Evolutionary conservation across 768 basidiomycete genomes (phyloP).

Genomic region (Rickenella mellea): DNA sequence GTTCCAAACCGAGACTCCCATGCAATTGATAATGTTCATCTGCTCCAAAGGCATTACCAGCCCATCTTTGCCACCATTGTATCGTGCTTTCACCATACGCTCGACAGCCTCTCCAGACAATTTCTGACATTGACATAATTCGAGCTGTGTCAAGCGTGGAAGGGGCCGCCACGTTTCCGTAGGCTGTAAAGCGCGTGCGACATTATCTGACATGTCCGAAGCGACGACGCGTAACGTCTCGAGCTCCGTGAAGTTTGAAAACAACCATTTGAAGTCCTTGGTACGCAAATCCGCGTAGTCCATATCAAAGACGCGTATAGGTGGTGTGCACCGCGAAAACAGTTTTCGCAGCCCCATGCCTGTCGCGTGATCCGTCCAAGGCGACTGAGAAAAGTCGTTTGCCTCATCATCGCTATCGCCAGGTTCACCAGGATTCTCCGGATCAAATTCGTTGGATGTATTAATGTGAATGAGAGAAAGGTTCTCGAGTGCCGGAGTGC

Average conservation of each 20-base stretch:
- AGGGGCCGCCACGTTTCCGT: constrained; percentile 17
- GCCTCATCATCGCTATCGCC: constrained; percentile 74
- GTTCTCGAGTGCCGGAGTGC: constrained; percentile 47
- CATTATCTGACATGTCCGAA: constrained; percentile 73
- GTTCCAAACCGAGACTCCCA: no score
- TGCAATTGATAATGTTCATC: no score
- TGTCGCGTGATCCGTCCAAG: constrained; percentile 67
- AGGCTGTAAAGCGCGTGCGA: constrained; percentile 38
- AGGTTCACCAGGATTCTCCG: constrained; percentile 29
- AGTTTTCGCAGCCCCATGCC: constrained; percentile 72
- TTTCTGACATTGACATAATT: constrained; percentile 53
- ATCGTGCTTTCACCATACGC: constrained; percentile 40
- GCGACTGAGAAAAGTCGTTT: constrained; percentile 65
- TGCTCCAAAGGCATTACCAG: no score
- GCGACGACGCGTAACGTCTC: constrained; percentile 66
- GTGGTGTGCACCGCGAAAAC: constrained; percentile 50
- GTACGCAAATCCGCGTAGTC: constrained; percentile 78
- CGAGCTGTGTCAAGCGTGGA: constrained; percentile 42
- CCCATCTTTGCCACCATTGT: no score
- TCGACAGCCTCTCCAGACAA: constrained; percentile 52
- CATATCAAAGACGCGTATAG: constrained; percentile 61
- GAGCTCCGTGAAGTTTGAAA: constrained; percentile 42
- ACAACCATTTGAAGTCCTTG: constrained; percentile 67
- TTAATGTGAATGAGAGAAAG: constrained; percentile 63
- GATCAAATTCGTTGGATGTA: constrained; percentile 34